Conservation (phyloP, 768 basidiomycete species). For the Ramaria sp. region DNA sequence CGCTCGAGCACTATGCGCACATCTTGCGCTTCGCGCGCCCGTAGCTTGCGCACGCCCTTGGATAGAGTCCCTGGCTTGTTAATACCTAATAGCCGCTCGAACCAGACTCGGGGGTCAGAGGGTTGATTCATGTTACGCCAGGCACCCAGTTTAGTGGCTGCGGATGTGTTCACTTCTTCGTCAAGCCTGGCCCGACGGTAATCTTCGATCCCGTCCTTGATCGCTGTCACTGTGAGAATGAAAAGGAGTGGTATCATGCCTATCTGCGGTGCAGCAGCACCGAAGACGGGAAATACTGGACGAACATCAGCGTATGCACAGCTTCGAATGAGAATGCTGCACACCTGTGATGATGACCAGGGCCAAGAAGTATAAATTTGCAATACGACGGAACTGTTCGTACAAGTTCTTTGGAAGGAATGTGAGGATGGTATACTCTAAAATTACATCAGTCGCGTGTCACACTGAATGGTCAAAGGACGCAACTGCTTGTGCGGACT, state of each 20-base stretch:
- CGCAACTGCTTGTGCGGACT: conserved; percentile 86
- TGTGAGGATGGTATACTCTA: conserved; percentile 84
- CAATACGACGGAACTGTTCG: conserved; percentile 89
- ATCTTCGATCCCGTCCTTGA: conserved; percentile 96
- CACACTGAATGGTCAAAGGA: neutral
- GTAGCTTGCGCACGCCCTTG: conserved; percentile 74
- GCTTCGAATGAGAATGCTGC: conserved; percentile 12
- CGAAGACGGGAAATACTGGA: conserved; percentile 83
- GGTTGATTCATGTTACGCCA: conserved; percentile 91
- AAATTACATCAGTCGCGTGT: neutral
- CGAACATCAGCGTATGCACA: conserved; percentile 9
- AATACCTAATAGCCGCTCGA: conserved; percentile 61
- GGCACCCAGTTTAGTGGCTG: conserved; percentile 74
- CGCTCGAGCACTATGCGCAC: conserved; percentile 44
- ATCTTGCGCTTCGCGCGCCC: conserved; percentile 59
- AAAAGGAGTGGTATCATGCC: conserved; percentile 80
- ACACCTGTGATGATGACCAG: conserved; percentile 73
- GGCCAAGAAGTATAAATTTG: conserved; percentile 86
- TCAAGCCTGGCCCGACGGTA: conserved; percentile 83
- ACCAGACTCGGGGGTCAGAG: conserved; percentile 61
- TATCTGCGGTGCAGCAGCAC: conserved; percentile 71
- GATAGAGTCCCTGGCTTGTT: conserved; percentile 68
- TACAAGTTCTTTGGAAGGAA: conserved; percentile 92
- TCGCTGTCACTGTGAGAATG: conserved; percentile 78
- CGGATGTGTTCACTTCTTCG: conserved; percentile 91